A percentile compares a stretch with the other conserved stretches of the same genome.
Evolutionary conservation across 257 asterid genomes (phyloP).

Genomic region (Salvia splendens): DNA sequence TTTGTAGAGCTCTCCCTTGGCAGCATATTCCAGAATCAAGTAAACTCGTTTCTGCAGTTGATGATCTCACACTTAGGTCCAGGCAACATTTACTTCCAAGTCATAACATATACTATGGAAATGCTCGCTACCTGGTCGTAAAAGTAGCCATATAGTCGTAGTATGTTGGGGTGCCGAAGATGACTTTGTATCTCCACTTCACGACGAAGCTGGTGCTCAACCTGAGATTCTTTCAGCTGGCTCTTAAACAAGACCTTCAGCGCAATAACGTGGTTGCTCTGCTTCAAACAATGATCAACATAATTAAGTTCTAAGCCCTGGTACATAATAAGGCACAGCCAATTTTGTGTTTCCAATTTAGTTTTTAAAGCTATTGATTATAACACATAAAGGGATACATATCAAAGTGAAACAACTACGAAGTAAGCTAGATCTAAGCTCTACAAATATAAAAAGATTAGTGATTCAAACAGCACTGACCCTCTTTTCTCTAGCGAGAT

Average conservation of each 20-base stretch:
- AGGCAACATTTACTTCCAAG: conserved; percentile 10
- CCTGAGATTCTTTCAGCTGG: conserved; percentile 89
- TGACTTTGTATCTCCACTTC: conserved; percentile 97
- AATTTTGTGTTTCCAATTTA: neutral
- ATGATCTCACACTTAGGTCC: conserved; percentile 16
- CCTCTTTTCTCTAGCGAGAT: no score
- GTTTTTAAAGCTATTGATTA: no score
- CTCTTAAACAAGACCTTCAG: conserved; percentile 83
- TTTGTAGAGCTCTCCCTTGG: conserved; percentile 93
- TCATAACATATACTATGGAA: neutral
- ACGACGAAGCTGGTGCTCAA: conserved; percentile 95
- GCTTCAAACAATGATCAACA: conserved; percentile 26
- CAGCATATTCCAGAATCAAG: conserved; percentile 87
- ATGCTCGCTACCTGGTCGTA: conserved; percentile 68
- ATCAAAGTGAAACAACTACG: no score
- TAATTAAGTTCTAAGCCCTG: conserved; percentile 1
- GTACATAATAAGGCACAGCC: conserved; percentile 5
- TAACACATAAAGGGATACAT: no score
- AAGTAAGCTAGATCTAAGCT: no score
- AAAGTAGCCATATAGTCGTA: conserved; percentile 88
- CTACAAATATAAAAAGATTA: no score
- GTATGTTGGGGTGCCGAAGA: conserved; percentile 92
- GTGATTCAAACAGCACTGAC: no score
- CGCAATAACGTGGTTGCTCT: conserved; percentile 93
- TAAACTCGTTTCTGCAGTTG: conserved; percentile 84